A percentile compares a stretch with the other conserved stretches of the same genome.
phyloP scores from a whole-genome alignment of 1,284 basidiomycete species.

The Neonothopanus nambi region DNA sequence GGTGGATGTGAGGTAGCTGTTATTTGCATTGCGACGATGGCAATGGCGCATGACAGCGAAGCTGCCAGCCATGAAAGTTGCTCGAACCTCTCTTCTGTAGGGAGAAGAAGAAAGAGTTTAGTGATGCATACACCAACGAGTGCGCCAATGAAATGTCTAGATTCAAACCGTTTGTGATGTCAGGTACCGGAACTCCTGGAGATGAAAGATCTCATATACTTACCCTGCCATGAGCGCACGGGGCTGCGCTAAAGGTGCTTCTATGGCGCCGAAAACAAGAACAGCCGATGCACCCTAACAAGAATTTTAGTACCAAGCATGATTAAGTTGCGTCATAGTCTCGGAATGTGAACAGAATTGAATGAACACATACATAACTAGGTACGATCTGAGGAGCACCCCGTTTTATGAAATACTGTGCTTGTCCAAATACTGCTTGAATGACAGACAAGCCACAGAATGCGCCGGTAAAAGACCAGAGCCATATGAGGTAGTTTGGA shows the following conservation, averaged over 20 bases:
- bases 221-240: constrained; percentile 48
- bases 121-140: constrained; percentile 55
- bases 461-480: constrained; percentile 50
- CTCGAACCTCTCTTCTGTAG: constrained; percentile 44
- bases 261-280: constrained; percentile 57
- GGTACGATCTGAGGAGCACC: constrained; percentile 51
- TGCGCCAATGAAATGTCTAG: constrained; percentile 49
- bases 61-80: constrained; percentile 56
- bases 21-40: constrained; percentile 56
- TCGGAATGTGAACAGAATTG: background rate
- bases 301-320: background rate
- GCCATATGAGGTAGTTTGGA: constrained; percentile 37
- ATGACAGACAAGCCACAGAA: constrained; percentile 59
- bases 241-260: constrained; percentile 62
- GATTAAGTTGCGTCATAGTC: background rate
- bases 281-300: constrained; percentile 60
- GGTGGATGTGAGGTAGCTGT: constrained; percentile 63
- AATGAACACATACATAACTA: constrained; percentile 41
- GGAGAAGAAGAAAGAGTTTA: constrained; percentile 52
- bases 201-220: background rate
- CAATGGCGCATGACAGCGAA: constrained; percentile 50
- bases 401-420: constrained; percentile 47
- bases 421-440: constrained; percentile 52
- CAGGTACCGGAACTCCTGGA: background rate
- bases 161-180: too few relatives aligned